Conservation (phyloP, 1,139 yeast species). For the Zygoascus hellenicus region DNA sequence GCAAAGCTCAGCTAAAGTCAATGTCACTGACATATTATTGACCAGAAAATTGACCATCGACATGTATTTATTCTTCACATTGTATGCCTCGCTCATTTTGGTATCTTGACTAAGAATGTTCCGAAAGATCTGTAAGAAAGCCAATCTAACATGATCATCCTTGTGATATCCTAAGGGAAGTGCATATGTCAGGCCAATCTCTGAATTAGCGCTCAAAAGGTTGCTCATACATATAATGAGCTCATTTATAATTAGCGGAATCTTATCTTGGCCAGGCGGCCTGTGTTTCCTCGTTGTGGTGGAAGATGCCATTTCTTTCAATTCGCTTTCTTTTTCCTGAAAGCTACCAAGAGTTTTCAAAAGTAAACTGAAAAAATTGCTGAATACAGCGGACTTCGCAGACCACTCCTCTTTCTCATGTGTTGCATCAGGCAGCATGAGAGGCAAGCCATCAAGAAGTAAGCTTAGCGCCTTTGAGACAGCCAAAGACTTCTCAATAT, state of each 20-base stretch:
- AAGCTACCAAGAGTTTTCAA: constrained; percentile 65
- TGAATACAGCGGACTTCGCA: constrained; percentile 61
- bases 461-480: constrained; percentile 23
- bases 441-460: constrained; percentile 27
- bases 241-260: constrained; percentile 43
- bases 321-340: constrained; percentile 26
- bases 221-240: constrained; percentile 66
- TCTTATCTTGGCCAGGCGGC: constrained; percentile 10
- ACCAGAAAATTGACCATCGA: constrained; percentile 30
- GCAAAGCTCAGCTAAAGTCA: constrained; percentile 36
- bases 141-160: constrained; percentile 57
- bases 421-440: constrained; percentile 25
- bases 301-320: constrained; percentile 1
- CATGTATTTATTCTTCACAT: constrained; percentile 29
- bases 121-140: constrained; percentile 72
- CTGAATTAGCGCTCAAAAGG: constrained; percentile 64
- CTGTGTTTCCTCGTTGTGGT: background rate
- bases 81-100: constrained; percentile 29
- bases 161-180: constrained; percentile 74
- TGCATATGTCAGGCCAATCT: constrained; percentile 71
- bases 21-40: constrained; percentile 17
- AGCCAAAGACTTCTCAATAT: constrained; percentile 25
- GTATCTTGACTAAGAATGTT: constrained; percentile 50
- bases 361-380: constrained; percentile 65
- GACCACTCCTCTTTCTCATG: constrained; percentile 48